A percentile compares a stretch with the other conserved stretches of the same genome.
phyloP scores from a whole-genome alignment of 306 rosid species.

The Cucumis sativus region DNA sequence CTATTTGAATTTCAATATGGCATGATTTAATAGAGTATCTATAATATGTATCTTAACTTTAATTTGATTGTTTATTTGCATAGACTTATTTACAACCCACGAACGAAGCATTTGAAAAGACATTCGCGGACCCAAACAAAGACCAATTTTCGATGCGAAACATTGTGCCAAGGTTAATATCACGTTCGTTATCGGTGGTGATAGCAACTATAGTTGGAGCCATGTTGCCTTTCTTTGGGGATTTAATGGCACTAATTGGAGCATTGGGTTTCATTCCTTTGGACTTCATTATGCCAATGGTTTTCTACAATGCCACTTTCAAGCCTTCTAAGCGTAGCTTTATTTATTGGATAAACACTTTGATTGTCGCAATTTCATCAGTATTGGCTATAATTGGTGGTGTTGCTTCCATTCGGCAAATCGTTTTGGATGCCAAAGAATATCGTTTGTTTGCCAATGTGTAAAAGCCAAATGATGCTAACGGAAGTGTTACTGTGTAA shows the following conservation, averaged over 20 bases:
- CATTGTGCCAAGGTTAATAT: slow-evolving; percentile 45
- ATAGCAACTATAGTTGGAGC: slow-evolving; percentile 48
- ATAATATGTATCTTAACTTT: too few species aligned
- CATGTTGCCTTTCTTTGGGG: slow-evolving; percentile 79
- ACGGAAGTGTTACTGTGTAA: too few species aligned
- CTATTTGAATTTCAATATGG: too few species aligned
- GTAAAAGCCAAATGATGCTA: background rate
- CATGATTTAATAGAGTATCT: too few species aligned
- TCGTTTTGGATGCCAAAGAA: slow-evolving; percentile 52
- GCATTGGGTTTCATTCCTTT: slow-evolving; percentile 72
- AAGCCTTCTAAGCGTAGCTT: slow-evolving; percentile 49
- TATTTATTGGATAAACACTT: slow-evolving; percentile 43
- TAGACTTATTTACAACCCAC: slow-evolving; percentile 75
- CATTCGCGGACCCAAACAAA: slow-evolving; percentile 44
- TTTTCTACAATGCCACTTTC: slow-evolving; percentile 55
- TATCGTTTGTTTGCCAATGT: slow-evolving; percentile 46
- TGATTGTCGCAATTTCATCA: slow-evolving; percentile 34
- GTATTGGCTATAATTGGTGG: slow-evolving; percentile 48
- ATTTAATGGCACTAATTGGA: slow-evolving; percentile 66
- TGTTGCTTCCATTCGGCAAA: slow-evolving; percentile 59
- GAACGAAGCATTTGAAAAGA: slow-evolving; percentile 50
- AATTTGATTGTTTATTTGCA: background rate
- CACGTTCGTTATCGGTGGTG: slow-evolving; percentile 47
- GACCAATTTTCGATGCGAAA: slow-evolving; percentile 48
- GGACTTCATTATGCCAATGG: slow-evolving; percentile 72